A percentile compares a stretch with the other conserved stretches of the same genome.
Evolutionary conservation across 2,329 filamentous ascomycete genomes (phyloP).

Genomic region (Trichoderma hamatum): DNA sequence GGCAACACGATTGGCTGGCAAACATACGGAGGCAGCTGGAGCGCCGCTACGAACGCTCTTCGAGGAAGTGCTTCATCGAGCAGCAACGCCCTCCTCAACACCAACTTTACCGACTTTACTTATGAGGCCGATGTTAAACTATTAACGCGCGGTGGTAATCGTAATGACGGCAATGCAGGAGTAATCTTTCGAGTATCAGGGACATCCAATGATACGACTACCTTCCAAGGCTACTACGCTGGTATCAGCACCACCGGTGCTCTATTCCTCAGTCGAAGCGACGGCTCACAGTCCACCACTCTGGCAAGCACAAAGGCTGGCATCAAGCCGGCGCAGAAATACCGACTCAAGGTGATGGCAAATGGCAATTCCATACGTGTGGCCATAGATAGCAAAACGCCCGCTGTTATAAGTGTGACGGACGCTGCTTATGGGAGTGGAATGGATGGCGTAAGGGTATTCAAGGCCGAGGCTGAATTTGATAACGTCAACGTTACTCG

Average conservation of each 20-base stretch:
- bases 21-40: slow-evolving; percentile 30
- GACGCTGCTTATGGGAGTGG: slow-evolving; percentile 28
- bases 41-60: neutral
- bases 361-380: slow-evolving; percentile 26
- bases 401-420: slow-evolving; percentile 24
- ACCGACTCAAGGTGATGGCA: slow-evolving; percentile 28
- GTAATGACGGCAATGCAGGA: slow-evolving; percentile 36
- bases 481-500: slow-evolving; percentile 30
- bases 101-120: slow-evolving; percentile 28
- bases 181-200: slow-evolving; percentile 43
- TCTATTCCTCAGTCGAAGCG: slow-evolving; percentile 33
- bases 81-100: slow-evolving; percentile 27
- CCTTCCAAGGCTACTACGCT: slow-evolving; percentile 37
- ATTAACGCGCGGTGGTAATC: neutral
- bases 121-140: slow-evolving; percentile 26
- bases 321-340: slow-evolving; percentile 19
- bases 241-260: slow-evolving; percentile 35
- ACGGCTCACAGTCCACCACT: slow-evolving; percentile 24
- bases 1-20: slow-evolving; percentile 45
- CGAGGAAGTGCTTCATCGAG: slow-evolving; percentile 6
- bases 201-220: slow-evolving; percentile 24
- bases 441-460: slow-evolving; percentile 31
- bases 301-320: slow-evolving; percentile 22
- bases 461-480: slow-evolving; percentile 29
- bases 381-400: slow-evolving; percentile 27